phyloP scores from a whole-genome alignment of 23 red algal species.

The Gracilaria caudata region DNA sequence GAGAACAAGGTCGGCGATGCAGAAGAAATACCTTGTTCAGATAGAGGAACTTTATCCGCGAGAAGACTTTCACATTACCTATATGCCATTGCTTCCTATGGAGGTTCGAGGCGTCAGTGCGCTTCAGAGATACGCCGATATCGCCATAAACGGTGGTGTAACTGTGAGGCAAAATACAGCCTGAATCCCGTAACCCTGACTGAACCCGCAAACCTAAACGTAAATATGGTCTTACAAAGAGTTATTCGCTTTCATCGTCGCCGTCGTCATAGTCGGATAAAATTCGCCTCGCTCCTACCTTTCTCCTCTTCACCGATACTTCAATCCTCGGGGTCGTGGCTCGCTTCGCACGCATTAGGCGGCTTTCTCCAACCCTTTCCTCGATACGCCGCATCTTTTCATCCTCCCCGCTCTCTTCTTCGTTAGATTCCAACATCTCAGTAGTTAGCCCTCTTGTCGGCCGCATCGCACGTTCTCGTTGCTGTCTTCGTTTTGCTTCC shows the following conservation, averaged over 20 bases:
- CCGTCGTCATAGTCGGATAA: conserved; percentile 48
- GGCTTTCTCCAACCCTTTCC: conserved; percentile 51
- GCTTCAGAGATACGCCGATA: conserved; percentile 60
- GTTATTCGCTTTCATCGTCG: conserved; percentile 39
- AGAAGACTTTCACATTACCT: conserved; percentile 79
- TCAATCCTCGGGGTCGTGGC: conserved; percentile 33
- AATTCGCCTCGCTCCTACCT: conserved; percentile 44
- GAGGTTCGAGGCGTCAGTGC: conserved; percentile 89
- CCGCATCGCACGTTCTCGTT: conserved; percentile 41
- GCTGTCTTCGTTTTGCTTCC: conserved; percentile 59
- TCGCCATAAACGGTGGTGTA: conserved; percentile 44
- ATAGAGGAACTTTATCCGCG: conserved; percentile 94
- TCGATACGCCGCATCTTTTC: conserved; percentile 43
- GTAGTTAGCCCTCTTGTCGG: conserved; percentile 30
- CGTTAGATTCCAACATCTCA: conserved; percentile 43
- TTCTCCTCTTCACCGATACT: conserved; percentile 56
- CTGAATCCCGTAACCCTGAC: neutral
- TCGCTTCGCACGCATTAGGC: conserved; percentile 55
- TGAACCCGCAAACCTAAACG: conserved; percentile 8
- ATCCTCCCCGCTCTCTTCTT: conserved; percentile 69
- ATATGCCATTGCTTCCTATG: conserved; percentile 78
- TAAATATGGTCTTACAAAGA: neutral
- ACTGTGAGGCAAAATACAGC: neutral
- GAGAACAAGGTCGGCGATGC: conserved; percentile 79
- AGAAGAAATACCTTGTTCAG: conserved; percentile 89